Conservation (phyloP, 495 filamentous ascomycete species). For the Penicillium maclennaniae region DNA sequence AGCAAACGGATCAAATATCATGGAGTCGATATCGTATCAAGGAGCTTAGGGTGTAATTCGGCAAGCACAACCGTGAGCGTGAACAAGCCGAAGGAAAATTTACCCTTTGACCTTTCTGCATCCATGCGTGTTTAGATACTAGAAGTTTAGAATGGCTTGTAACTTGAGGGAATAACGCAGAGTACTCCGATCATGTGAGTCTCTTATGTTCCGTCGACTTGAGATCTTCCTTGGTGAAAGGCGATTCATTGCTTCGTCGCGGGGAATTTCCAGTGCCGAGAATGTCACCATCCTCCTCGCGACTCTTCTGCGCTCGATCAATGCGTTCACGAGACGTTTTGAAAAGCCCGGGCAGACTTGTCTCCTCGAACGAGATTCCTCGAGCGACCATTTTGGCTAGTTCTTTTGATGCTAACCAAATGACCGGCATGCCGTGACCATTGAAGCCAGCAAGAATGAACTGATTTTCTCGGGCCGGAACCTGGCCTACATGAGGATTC, state of each 20-base stretch:
- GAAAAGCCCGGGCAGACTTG: constrained; percentile 33
- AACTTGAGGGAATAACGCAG: background rate
- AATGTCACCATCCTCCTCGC: constrained; percentile 18
- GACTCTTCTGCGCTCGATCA: constrained; percentile 15
- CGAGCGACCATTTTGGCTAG: constrained; percentile 44
- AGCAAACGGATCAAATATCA: too few species aligned
- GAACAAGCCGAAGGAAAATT: too few species aligned
- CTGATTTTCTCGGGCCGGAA: constrained; percentile 39
- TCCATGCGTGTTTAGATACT: too few species aligned
- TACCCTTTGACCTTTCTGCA: too few species aligned
- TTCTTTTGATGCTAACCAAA: constrained; percentile 39
- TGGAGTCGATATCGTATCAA: too few species aligned
- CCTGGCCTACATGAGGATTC: constrained; percentile 45
- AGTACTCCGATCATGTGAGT: background rate
- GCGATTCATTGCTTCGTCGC: constrained; percentile 11
- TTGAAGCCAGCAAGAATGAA: constrained; percentile 52
- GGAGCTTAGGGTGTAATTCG: too few species aligned
- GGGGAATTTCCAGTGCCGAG: constrained; percentile 13
- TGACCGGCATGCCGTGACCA: constrained; percentile 52
- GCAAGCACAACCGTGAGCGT: too few species aligned
- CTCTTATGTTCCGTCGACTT: background rate
- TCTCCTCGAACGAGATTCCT: constrained; percentile 32
- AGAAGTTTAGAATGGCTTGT: too few species aligned
- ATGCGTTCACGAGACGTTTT: constrained; percentile 23
- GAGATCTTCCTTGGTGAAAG: background rate